These are phyloP conservation scores for Hirschfeldia incana DNA, from an alignment of 345 rosid species.

Conservation along the genomic window DNA sequence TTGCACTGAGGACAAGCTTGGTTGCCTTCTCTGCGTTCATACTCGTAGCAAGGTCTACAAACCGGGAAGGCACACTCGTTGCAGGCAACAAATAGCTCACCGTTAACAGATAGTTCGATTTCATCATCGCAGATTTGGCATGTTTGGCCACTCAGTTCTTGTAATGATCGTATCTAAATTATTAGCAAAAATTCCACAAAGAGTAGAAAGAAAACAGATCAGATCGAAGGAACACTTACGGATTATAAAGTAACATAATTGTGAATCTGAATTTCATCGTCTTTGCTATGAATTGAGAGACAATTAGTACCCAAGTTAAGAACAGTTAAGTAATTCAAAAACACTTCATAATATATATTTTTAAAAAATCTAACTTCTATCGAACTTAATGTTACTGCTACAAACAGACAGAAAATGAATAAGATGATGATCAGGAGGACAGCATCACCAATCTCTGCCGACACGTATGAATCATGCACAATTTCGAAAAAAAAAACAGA, in stretches of 20 bases:
- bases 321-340: neutral
- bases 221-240: neutral
- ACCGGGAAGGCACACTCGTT: conserved; percentile 82
- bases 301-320: neutral
- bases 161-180: conserved; percentile 81
- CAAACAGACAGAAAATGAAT: neutral
- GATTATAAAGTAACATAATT: too few species aligned
- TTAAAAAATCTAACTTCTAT: neutral
- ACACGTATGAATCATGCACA: conserved; percentile 39
- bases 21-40: conserved; percentile 95
- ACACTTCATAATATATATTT: too few species aligned
- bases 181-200: conserved; percentile 25
- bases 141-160: conserved; percentile 83
- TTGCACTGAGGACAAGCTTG: conserved; percentile 98
- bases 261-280: too few species aligned
- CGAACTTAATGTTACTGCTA: conserved; percentile 4
- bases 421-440: conserved; percentile 5
- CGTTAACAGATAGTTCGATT: conserved; percentile 66
- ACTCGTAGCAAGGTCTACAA: conserved; percentile 55
- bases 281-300: neutral
- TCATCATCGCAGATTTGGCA: conserved; percentile 94
- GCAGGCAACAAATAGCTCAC: conserved; percentile 93
- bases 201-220: conserved; percentile 4
- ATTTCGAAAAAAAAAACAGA: conserved; percentile 7
- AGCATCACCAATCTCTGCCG: conserved; percentile 3